phyloP scores from a whole-genome alignment of 345 rosid genomes.

The Bruguiera gymnorhiza region DNA sequence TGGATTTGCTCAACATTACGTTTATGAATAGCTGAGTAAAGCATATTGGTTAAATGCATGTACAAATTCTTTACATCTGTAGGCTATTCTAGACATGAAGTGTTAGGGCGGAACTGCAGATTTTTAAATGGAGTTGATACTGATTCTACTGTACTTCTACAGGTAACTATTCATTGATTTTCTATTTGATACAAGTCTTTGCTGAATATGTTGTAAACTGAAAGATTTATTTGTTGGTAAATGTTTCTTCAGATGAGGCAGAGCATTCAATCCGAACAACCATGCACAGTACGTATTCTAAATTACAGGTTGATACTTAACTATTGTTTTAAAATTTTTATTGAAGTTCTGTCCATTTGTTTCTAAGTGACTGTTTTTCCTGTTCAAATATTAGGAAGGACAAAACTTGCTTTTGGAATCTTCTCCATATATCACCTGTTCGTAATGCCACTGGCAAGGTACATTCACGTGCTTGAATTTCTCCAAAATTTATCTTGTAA shows the following conservation, averaged over 20 bases:
- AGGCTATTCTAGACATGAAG: conserved; percentile 87
- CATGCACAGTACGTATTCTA: conserved; percentile 91
- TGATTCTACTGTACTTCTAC: conserved; percentile 44
- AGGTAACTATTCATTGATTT: conserved; percentile 39
- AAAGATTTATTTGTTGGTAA: not conserved
- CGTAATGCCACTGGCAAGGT: conserved; percentile 98
- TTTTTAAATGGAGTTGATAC: conserved; percentile 74
- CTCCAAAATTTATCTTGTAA: not conserved
- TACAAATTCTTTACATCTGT: conserved; percentile 11
- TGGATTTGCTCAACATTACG: not conserved
- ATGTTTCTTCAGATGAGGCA: conserved; percentile 56
- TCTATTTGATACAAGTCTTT: not conserved
- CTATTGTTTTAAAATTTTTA: conserved; percentile 20
- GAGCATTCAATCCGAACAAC: conserved; percentile 55
- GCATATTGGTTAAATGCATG: conserved; percentile 12
- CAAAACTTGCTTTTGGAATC: conserved; percentile 76
- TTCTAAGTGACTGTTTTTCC: conserved; percentile 11
- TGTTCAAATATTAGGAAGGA: conserved; percentile 62
- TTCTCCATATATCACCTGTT: conserved; percentile 86
- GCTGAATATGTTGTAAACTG: conserved; percentile 5
- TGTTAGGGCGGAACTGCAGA: conserved; percentile 68
- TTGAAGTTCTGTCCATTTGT: conserved; percentile 1
- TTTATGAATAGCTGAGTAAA: not conserved
- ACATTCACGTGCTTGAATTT: conserved; percentile 21
- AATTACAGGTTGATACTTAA: conserved; percentile 83